Evolutionary conservation across 192 early-diverging fungal genomes (phyloP).

Genomic region (Coemansia sp.): DNA sequence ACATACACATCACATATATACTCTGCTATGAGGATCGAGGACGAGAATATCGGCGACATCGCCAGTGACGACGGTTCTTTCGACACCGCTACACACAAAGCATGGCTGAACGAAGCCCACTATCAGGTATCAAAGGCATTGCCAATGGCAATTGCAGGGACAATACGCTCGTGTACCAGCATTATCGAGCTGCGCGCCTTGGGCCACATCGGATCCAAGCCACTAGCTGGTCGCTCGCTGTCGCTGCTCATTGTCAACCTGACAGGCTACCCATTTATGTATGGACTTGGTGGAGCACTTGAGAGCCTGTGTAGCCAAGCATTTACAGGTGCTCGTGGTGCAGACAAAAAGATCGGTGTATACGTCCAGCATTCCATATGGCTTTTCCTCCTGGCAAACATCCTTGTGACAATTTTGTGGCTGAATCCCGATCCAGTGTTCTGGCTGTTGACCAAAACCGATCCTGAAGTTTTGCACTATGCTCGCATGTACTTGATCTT

Average conservation of each 20-base stretch:
- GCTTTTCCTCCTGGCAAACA: slow-evolving; percentile 55
- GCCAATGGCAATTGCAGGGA: slow-evolving; percentile 62
- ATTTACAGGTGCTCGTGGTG: slow-evolving; percentile 59
- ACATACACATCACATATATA: background rate
- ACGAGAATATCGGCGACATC: background rate
- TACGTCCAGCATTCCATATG: slow-evolving; percentile 80
- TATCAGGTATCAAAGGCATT: slow-evolving; percentile 34
- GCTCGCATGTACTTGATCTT: slow-evolving; percentile 65
- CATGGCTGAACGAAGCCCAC: slow-evolving; percentile 30
- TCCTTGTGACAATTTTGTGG: slow-evolving; percentile 34
- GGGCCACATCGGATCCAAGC: slow-evolving; percentile 59
- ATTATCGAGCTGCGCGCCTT: slow-evolving; percentile 63
- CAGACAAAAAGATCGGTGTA: slow-evolving; percentile 57
- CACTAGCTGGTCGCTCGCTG: slow-evolving; percentile 66
- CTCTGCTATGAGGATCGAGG: background rate
- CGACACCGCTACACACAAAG: background rate
- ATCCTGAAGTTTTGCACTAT: slow-evolving; percentile 64
- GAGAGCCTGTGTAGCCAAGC: slow-evolving; percentile 78
- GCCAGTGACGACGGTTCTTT: background rate
- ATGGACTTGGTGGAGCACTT: slow-evolving; percentile 69
- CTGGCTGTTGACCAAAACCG: slow-evolving; percentile 69
- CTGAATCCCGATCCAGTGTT: slow-evolving; percentile 51
- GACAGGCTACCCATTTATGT: slow-evolving; percentile 71
- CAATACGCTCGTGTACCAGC: slow-evolving; percentile 62
- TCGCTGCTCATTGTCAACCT: slow-evolving; percentile 72